Evolutionary conservation across 2,329 filamentous ascomycete genomes (phyloP).

Genomic region (Talaromyces pinophilus): DNA sequence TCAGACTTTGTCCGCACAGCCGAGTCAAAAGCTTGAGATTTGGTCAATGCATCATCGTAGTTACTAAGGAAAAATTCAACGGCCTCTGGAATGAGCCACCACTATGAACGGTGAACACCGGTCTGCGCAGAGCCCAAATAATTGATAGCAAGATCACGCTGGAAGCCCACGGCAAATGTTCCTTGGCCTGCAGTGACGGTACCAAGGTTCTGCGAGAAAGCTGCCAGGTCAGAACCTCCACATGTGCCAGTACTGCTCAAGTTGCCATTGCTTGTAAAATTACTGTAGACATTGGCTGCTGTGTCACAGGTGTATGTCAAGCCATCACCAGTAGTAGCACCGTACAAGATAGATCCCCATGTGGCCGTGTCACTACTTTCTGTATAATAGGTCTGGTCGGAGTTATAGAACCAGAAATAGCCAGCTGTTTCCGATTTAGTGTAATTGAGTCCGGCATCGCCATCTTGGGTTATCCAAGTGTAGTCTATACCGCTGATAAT

Average conservation of each 20-base stretch:
- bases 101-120: background rate
- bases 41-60: background rate
- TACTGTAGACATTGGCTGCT: background rate
- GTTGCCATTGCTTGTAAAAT: background rate
- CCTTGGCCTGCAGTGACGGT: background rate
- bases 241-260: background rate
- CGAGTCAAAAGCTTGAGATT: background rate
- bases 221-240: background rate
- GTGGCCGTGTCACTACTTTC: no score
- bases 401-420: no score
- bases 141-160: background rate
- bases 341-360: no score
- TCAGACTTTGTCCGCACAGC: background rate
- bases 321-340: background rate
- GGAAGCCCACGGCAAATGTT: background rate
- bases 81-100: background rate
- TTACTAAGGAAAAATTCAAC: background rate
- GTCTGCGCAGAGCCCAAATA: background rate
- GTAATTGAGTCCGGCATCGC: no score
- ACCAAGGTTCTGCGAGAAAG: background rate
- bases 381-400: no score
- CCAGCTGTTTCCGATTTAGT: no score
- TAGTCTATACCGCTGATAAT: no score
- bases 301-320: background rate
- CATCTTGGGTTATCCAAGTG: no score